Evolutionary conservation across 2,329 filamentous ascomycete genomes (phyloP), one percentile per base, ranked within the genome.

Genomic region (Apiospora aurea): DNA sequence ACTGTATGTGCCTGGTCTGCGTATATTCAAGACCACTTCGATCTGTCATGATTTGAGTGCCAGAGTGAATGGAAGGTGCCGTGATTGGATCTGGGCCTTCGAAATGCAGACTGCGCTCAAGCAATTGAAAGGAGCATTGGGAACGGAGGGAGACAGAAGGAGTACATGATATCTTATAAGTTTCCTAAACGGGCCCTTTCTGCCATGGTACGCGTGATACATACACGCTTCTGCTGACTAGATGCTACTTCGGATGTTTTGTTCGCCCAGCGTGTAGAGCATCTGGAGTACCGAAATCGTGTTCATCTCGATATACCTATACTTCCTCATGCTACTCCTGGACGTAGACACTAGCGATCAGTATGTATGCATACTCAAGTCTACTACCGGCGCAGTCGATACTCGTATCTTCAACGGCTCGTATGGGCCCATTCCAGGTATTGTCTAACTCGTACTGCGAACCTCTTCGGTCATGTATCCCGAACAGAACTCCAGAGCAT

Each of bases 311-410:
- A 46, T 7, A 18, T 18, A 4, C 16, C 14, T 13, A 46, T 13
- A 46, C 14, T 18, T 46, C 3, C 5, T 7, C 16, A 18, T 46
- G 4, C 44, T 6, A 7, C 14, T 14, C 44, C 70, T 85, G 11
- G 83, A 86, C 64, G 74, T 77, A 0, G 75, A 81, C 41, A 72
- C 85, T 2, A 75, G 77, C 1, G 73, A 80, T 46, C 44, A 16
- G 44, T 34, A 34, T 21, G 44, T 21, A 5, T 16, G 16, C 44
- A 21, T 21, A 7, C 8, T 49, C 18, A 49, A 10, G 21, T 21
- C 46, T 4, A 49, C 21, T 10, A 49, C 21, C 46, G 46, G 46
- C 46, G 46, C 46, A 21, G 46, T 49, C 46, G 21, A 49, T n/a
- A 49, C 46, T n/a, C 46, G 18, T n/a, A 49, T 49, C 46, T 49